These are phyloP conservation scores for Kingdonia uniflora DNA, from an alignment of 164 flowering plant species.

Conservation along the genomic window DNA sequence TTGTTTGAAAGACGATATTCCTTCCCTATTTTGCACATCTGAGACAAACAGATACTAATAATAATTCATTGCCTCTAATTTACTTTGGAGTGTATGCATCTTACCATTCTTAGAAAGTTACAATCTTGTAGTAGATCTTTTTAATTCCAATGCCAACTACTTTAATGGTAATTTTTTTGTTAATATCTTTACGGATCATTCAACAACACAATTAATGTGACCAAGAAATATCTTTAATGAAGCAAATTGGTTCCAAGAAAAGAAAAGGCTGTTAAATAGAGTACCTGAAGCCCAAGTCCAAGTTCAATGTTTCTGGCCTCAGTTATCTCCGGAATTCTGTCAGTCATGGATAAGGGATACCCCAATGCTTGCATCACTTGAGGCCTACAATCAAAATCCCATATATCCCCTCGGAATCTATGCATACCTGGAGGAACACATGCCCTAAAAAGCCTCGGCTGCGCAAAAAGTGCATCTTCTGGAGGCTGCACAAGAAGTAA, in stretches of 20 bases:
- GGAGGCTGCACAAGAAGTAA: conserved; percentile 13
- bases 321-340: conserved; percentile 81
- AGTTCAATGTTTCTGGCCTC: conserved; percentile 93
- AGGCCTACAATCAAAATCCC: conserved; percentile 89
- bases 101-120: no score
- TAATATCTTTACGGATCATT: no score
- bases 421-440: conserved; percentile 69
- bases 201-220: no score
- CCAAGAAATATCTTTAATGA: neutral
- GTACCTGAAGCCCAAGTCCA: conserved; percentile 95
- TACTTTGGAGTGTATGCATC: no score
- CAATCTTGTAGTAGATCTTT: no score
- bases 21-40: no score
- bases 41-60: no score
- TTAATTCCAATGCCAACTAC: no score
- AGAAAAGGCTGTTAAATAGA: neutral
- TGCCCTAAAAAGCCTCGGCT: conserved; percentile 58
- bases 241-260: neutral
- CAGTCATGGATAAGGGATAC: conserved; percentile 61
- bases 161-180: no score
- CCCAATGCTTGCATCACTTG: conserved; percentile 79
- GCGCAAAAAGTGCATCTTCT: conserved; percentile 45
- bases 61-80: no score
- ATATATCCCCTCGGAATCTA: conserved; percentile 84
- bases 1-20: no score